Percentiles rank a stretch among this genome's conserved stretches.
Evolutionary conservation across 805 yeast species (phyloP).

Genomic region (Wickerhamomyces bisporus): DNA sequence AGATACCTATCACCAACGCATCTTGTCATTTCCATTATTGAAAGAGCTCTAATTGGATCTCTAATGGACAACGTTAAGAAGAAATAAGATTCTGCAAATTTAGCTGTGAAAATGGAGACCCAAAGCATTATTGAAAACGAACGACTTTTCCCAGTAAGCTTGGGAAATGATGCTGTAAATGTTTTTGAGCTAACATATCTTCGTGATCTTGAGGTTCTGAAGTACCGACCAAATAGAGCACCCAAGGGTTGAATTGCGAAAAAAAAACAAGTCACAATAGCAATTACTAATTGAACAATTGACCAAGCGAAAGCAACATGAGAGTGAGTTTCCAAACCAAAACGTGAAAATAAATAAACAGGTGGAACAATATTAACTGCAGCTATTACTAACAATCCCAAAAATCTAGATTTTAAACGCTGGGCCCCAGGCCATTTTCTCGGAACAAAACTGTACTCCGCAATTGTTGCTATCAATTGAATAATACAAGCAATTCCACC

Average conservation of each 20-base stretch:
- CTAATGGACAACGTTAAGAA: constrained; percentile 67
- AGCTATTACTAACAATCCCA: constrained; percentile 38
- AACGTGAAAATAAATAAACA: constrained; percentile 41
- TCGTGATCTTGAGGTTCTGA: constrained; percentile 35
- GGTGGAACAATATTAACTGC: constrained; percentile 47
- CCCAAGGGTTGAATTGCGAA: constrained; percentile 59
- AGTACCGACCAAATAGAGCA: constrained; percentile 41
- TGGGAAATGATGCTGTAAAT: constrained; percentile 58
- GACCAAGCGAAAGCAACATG: constrained; percentile 39
- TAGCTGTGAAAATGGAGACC: constrained; percentile 59
- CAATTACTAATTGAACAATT: constrained; percentile 49
- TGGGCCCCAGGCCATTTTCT: constrained; percentile 70
- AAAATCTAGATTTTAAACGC: constrained; percentile 44
- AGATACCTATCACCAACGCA: constrained; percentile 63
- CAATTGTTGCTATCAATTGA: constrained; percentile 49
- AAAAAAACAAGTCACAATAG: constrained; percentile 49
- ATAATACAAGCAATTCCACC: constrained; percentile 60
- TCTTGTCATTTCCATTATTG: constrained; percentile 46
- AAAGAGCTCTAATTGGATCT: constrained; percentile 69
- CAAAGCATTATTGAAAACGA: constrained; percentile 65
- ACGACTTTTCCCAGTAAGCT: constrained; percentile 46
- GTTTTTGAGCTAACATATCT: constrained; percentile 46
- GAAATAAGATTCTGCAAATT: constrained; percentile 73
- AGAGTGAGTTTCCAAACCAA: constrained; percentile 34
- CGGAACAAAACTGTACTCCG: constrained; percentile 64